Evolutionary conservation across 495 filamentous ascomycete species (phyloP).

Genomic region (Xylaria venustula): DNA sequence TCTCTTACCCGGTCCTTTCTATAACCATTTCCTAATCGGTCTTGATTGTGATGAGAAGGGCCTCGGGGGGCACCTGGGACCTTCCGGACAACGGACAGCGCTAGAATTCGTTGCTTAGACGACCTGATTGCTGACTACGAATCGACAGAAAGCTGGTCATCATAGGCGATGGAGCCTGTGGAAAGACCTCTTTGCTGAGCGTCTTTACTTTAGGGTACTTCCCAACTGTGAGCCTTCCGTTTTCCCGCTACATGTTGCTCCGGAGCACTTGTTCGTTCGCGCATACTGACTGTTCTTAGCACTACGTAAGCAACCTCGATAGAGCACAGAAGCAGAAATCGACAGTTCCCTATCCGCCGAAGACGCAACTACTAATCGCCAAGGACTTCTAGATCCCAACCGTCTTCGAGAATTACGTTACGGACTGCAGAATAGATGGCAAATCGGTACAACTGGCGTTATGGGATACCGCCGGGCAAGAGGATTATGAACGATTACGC

Average conservation of each 20-base stretch:
- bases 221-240: conserved; percentile 72
- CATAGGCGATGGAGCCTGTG: conserved; percentile 97
- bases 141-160: conserved; percentile 91
- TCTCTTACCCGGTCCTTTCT: neutral
- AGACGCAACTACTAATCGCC: conserved; percentile 15
- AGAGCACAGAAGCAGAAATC: neutral
- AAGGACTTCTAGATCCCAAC: conserved; percentile 76
- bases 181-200: conserved; percentile 95
- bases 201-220: conserved; percentile 99
- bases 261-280: neutral
- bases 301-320: conserved; percentile 62
- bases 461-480: conserved; percentile 99
- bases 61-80: neutral
- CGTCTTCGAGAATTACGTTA: conserved; percentile 99
- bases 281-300: conserved; percentile 42
- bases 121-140: neutral
- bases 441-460: conserved; percentile 96
- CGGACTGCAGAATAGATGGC: conserved; percentile 96
- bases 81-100: no score
- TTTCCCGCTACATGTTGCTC: neutral
- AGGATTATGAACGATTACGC: conserved; percentile 95
- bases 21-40: neutral
- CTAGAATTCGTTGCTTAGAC: neutral
- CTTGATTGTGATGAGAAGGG: neutral
- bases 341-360: conserved; percentile 30